Percentiles rank a stretch among this genome's conserved stretches.
Conservation (phyloP, 2,329 filamentous ascomycete species). For the Paramyrothecium sp. region DNA sequence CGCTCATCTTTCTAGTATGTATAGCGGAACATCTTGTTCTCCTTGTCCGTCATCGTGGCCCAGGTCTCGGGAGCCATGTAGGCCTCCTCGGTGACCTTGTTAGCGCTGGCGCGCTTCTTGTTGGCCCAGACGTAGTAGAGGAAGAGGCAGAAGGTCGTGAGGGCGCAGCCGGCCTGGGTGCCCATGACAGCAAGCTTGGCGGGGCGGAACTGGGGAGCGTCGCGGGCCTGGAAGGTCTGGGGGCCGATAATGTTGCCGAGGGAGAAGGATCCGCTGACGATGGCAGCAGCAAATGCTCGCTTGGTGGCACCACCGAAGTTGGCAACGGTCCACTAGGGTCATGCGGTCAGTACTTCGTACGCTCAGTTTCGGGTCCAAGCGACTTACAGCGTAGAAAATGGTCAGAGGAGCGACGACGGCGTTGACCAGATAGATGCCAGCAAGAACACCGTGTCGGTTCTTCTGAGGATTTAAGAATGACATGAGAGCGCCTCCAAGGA, state of each 20-base stretch:
- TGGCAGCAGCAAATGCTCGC: slow-evolving; percentile 46
- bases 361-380: rapidly evolving
- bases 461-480: slow-evolving; percentile 43
- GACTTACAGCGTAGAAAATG: slow-evolving; percentile 43
- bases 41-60: slow-evolving; percentile 52
- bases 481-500: slow-evolving; percentile 50
- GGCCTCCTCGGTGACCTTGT: slow-evolving; percentile 34
- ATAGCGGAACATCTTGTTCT: slow-evolving; percentile 59
- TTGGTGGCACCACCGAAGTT: slow-evolving; percentile 53
- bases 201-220: slow-evolving; percentile 50
- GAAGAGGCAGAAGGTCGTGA: slow-evolving; percentile 42
- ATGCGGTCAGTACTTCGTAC: not conserved
- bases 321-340: slow-evolving; percentile 41
- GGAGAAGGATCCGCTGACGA: slow-evolving; percentile 49
- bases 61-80: slow-evolving; percentile 42
- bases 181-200: slow-evolving; percentile 55
- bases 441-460: slow-evolving; percentile 45
- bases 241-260: slow-evolving; percentile 57
- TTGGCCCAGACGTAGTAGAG: slow-evolving; percentile 51
- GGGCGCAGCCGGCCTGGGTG: slow-evolving; percentile 42
- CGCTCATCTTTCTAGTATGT: slow-evolving; percentile 28
- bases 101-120: slow-evolving; percentile 30
- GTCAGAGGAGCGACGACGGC: slow-evolving; percentile 44
- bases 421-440: slow-evolving; percentile 50
- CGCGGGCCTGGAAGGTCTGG: slow-evolving; percentile 51